Percentiles rank a stretch among this genome's conserved stretches.
Evolutionary conservation across 305 asterid species (phyloP).

Genomic region (Solanum hybrid): DNA sequence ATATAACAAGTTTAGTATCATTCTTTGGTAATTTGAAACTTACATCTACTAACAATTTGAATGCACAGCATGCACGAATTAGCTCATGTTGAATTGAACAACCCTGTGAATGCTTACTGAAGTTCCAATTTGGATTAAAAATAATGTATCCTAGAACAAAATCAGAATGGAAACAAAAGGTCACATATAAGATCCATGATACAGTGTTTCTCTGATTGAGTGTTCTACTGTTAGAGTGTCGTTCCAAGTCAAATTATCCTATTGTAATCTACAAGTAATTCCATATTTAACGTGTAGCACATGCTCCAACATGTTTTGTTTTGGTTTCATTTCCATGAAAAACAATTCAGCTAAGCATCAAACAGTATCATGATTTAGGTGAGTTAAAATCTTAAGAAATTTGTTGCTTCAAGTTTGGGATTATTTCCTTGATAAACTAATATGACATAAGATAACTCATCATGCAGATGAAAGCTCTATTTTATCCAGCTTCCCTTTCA

Average conservation of each 20-base stretch:
- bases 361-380: not conserved
- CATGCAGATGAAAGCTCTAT: slow-evolving; percentile 44
- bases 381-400: not conserved
- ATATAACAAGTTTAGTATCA: not conserved
- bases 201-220: not conserved
- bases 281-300: not conserved
- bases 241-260: not conserved
- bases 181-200: not conserved
- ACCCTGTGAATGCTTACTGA: not conserved
- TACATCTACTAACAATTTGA: not conserved
- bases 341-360: not conserved
- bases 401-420: not conserved
- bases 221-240: not conserved
- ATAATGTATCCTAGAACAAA: not conserved
- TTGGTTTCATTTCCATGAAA: not conserved
- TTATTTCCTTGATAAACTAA: slow-evolving; percentile 10
- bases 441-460: not conserved
- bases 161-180: not conserved
- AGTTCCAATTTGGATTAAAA: not conserved
- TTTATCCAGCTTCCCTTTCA: slow-evolving; percentile 27
- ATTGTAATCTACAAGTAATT: not conserved
- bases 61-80: not conserved
- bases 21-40: not conserved
- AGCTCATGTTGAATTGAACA: not conserved
- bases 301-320: not conserved